Percentiles rank a stretch among this genome's conserved stretches.
Evolutionary conservation across 2,329 filamentous ascomycete genomes (phyloP).

Genomic region (Colletotrichum falcatum): DNA sequence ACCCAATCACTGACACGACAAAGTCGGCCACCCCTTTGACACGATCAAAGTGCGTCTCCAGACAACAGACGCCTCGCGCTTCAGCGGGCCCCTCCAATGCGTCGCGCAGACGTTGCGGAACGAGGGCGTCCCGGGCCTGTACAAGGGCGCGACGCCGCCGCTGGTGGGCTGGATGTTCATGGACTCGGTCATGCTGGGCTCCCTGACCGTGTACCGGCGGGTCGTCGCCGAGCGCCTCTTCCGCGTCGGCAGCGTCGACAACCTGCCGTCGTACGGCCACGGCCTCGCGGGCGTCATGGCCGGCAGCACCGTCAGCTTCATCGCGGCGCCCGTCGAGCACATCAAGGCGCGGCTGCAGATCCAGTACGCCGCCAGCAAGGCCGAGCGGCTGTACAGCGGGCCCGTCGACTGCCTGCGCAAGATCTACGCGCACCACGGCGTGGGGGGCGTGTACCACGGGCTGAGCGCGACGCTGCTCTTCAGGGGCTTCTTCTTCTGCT

Average conservation of each 20-base stretch:
- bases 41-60: slow-evolving; percentile 97
- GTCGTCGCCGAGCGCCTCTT: slow-evolving; percentile 86
- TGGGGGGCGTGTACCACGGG: slow-evolving; percentile 87
- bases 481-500: slow-evolving; percentile 94
- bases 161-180: slow-evolving; percentile 98
- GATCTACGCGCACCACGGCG: slow-evolving; percentile 77
- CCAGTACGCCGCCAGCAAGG: slow-evolving; percentile 87
- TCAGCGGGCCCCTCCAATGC: slow-evolving; percentile 88
- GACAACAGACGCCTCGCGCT: slow-evolving; percentile 81
- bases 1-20: slow-evolving; percentile 7
- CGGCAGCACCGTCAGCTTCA: slow-evolving; percentile 89
- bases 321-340: slow-evolving; percentile 95
- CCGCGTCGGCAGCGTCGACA: slow-evolving; percentile 53
- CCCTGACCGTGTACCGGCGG: slow-evolving; percentile 88
- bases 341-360: slow-evolving; percentile 94
- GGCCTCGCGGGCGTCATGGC: slow-evolving; percentile 89
- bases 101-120: slow-evolving; percentile 84
- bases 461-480: slow-evolving; percentile 88
- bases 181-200: slow-evolving; percentile 92
- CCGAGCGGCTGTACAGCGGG: slow-evolving; percentile 83
- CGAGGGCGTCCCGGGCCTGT: slow-evolving; percentile 87
- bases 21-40: slow-evolving; percentile 84
- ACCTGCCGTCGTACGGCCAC: slow-evolving; percentile 82
- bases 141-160: slow-evolving; percentile 94
- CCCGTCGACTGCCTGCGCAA: slow-evolving; percentile 86